Conservation (phyloP, 345 rosid species). For the Aquilaria malaccensis region DNA sequence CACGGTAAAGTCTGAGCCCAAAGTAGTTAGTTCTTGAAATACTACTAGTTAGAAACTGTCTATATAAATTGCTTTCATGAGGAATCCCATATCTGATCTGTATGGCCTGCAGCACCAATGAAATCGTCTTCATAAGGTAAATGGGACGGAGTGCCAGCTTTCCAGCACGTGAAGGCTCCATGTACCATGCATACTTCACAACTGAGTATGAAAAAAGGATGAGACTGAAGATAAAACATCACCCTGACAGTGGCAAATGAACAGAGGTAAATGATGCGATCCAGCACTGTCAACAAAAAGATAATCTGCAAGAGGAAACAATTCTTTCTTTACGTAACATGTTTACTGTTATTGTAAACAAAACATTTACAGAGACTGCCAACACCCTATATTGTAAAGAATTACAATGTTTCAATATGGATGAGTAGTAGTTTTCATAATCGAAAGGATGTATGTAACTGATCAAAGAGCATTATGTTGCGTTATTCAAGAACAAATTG, state of each 20-base stretch:
- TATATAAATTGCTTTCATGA: conserved; percentile 83
- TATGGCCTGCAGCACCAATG: conserved; percentile 90
- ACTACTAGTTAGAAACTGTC: conserved; percentile 86
- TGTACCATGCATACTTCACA: conserved; percentile 76
- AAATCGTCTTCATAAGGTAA: conserved; percentile 81
- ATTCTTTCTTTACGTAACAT: not conserved
- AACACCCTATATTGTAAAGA: too few relatives aligned
- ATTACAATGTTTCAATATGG: too few relatives aligned
- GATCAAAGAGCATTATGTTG: too few relatives aligned
- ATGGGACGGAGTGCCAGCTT: conserved; percentile 73
- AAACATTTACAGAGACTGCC: too few relatives aligned
- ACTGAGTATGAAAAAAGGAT: conserved; percentile 73
- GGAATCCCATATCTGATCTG: conserved; percentile 90
- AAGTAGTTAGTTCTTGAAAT: conserved; percentile 75
- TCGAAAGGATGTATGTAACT: too few relatives aligned
- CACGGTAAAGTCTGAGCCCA: conserved; percentile 89
- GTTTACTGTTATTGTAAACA: not conserved
- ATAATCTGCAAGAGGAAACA: conserved; percentile 46
- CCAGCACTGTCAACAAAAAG: conserved; percentile 90
- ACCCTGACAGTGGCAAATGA: conserved; percentile 80
- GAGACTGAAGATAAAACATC: conserved; percentile 80
- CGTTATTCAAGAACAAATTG: too few relatives aligned
- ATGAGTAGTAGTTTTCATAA: too few relatives aligned
- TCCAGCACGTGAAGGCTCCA: conserved; percentile 63
- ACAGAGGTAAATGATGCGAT: conserved; percentile 90